Evolutionary conservation across 192 early-diverging fungal genomes (phyloP), one percentile per base, ranked within the genome.

Genomic region (Physocladia obscura): DNA sequence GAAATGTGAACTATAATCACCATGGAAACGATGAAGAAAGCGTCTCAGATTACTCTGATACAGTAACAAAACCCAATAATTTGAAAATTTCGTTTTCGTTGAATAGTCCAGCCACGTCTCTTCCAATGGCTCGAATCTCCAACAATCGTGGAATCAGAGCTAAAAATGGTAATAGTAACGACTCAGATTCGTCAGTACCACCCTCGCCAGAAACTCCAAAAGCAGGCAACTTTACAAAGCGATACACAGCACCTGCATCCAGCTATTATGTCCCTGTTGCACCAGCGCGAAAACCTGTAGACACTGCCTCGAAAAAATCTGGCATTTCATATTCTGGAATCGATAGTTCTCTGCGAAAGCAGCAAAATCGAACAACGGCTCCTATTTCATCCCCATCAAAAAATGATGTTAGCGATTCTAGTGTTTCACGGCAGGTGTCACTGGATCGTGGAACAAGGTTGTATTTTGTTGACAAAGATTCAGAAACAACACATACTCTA

Each of bases 391-490:
- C 13, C n/a, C n/a, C n/a, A n/a, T n/a, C n/a, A n/a, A n/a, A n/a
- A n/a, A n/a, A n/a, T n/a, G n/a, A n/a, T n/a, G n/a, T n/a, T n/a
- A n/a, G n/a, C n/a, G n/a, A n/a, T n/a, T n/a, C n/a, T 6, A 22
- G 13, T 11, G 6, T 62, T 38, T 44, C 59, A 15, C 65, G 38
- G 13, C 65, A 57, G 13, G 52, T 44, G 22, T 49, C 40, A 11
- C n/a, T 52, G 19, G 70, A 72, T 31, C n/a, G n/a, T n/a, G n/a
- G n/a, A n/a, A n/a, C n/a, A n/a, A n/a, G 62, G 13, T 27, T 62
- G 36, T 73, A 73, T 38, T 67, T 67, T 34, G 58, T 62, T 19
- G 71, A 73, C 3, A 54, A 67, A n/a, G 71, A 73, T 59, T 55
- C 63, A 44, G 61, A 52, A 30, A 30, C 34, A 21, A n/a, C n/a